A percentile compares a stretch with the other conserved stretches of the same genome.
phyloP scores from a whole-genome alignment of 345 rosid species.

The Eucalyptus erythrocorys region DNA sequence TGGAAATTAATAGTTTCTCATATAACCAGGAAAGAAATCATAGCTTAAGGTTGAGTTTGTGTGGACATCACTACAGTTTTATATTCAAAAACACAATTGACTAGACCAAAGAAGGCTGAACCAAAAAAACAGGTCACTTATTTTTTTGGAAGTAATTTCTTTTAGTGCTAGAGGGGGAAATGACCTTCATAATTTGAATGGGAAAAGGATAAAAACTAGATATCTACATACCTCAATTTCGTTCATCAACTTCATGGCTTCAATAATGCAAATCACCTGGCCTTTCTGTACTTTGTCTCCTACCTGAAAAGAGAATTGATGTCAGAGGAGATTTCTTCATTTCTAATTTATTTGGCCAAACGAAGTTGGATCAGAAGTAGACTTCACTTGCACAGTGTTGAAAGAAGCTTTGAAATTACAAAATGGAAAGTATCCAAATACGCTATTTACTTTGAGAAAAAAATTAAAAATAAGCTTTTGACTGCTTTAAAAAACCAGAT shows the following conservation, averaged over 20 bases:
- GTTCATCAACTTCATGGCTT: slow-evolving; percentile 98
- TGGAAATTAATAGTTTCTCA: not conserved
- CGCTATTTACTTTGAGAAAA: not conserved
- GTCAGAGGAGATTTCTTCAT: not conserved
- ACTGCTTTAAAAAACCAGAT: not conserved
- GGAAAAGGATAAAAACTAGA: not conserved
- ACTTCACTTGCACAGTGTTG: not conserved
- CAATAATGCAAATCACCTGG: slow-evolving; percentile 85
- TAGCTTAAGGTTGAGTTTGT: not conserved
- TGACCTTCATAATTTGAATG: not conserved
- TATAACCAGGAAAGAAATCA: not conserved
- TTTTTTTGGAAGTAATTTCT: not conserved
- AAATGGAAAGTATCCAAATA: not conserved
- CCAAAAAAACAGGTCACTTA: not conserved
- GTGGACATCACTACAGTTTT: not conserved
- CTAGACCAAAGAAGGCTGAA: not conserved
- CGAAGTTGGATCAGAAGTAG: not conserved
- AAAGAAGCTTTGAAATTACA: not conserved
- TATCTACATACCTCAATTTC: slow-evolving; percentile 69
- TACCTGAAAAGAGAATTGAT: slow-evolving; percentile 30
- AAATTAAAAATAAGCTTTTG: not conserved
- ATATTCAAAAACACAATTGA: not conserved
- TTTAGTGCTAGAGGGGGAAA: not conserved
- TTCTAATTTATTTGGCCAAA: not conserved
- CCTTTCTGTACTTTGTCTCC: slow-evolving; percentile 98